phyloP scores from a whole-genome alignment of 2,329 filamentous ascomycete genomes.

The Lachnellula arida region DNA sequence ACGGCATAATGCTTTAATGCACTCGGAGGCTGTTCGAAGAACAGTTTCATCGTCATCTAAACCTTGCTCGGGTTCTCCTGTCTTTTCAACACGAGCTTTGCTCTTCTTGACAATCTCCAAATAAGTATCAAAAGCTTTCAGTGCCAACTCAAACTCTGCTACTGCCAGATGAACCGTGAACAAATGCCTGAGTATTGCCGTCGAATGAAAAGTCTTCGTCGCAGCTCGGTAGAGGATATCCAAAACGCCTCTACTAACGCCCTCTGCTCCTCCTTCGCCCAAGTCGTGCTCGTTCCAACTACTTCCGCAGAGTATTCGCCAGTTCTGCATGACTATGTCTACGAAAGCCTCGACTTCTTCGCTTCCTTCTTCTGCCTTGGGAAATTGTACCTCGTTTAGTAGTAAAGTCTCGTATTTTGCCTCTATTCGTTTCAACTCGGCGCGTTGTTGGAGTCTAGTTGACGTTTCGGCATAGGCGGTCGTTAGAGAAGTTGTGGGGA shows the following conservation, averaged over 20 bases:
- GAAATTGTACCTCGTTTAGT: constrained; percentile 75
- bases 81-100: constrained; percentile 78
- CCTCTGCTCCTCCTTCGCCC: constrained; percentile 73
- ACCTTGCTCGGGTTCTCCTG: constrained; percentile 62
- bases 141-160: constrained; percentile 86
- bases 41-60: constrained; percentile 77
- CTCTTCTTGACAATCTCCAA: constrained; percentile 80
- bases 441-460: constrained; percentile 58
- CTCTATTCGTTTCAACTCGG: constrained; percentile 77
- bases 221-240: constrained; percentile 88
- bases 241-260: constrained; percentile 69
- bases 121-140: constrained; percentile 90
- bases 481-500: constrained; percentile 43
- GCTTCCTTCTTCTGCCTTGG: constrained; percentile 74
- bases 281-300: constrained; percentile 78
- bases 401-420: constrained; percentile 73
- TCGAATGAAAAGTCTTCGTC: constrained; percentile 93
- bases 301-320: constrained; percentile 74
- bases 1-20: constrained; percentile 73
- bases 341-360: constrained; percentile 79
- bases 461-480: constrained; percentile 45
- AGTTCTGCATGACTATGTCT: constrained; percentile 75
- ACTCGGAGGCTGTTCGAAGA: constrained; percentile 73
- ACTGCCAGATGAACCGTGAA: constrained; percentile 84
- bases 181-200: constrained; percentile 76